phyloP scores from a whole-genome alignment of 2,329 filamentous ascomycete genomes.

The Calonectria honghensis region DNA sequence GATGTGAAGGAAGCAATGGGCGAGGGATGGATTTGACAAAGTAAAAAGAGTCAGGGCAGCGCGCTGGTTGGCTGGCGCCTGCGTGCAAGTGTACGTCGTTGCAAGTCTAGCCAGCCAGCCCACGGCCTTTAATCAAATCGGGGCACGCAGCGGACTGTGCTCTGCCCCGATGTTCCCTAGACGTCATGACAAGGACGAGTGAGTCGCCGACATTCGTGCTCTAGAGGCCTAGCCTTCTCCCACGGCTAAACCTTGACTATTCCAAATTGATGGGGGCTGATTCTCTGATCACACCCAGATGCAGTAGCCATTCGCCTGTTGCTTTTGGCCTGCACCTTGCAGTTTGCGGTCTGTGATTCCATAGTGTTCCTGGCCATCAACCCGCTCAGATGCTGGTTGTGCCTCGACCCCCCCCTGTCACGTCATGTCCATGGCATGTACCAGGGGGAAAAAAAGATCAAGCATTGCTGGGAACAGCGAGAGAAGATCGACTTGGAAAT shows the following conservation, averaged over 20 bases:
- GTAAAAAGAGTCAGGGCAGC: slow-evolving; percentile 23
- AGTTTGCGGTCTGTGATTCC: background rate
- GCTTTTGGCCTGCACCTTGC: background rate
- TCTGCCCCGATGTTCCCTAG: slow-evolving; percentile 7
- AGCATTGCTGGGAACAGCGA: slow-evolving; percentile 2
- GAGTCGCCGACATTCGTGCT: background rate
- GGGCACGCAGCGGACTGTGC: slow-evolving; percentile 19
- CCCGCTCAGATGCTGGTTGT: background rate
- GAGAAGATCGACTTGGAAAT: background rate
- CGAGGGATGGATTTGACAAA: slow-evolving; percentile 18
- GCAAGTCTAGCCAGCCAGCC: slow-evolving; percentile 1
- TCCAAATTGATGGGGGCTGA: slow-evolving; percentile 4
- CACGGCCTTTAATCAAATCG: slow-evolving; percentile 16
- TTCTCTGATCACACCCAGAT: slow-evolving; percentile 1
- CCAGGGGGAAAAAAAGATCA: background rate
- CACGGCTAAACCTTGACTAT: slow-evolving; percentile 12
- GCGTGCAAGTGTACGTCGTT: background rate
- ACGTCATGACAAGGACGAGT: background rate
- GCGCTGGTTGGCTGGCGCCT: slow-evolving; percentile 1
- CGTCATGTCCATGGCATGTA: slow-evolving; percentile 6
- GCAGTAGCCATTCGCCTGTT: background rate
- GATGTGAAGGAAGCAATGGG: background rate
- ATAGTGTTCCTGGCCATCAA: background rate
- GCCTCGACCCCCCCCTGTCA: slow-evolving; percentile 9
- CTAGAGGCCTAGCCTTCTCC: slow-evolving; percentile 17